phyloP scores from a whole-genome alignment of 2,329 filamentous ascomycete species.

The Alternaria sp. region DNA sequence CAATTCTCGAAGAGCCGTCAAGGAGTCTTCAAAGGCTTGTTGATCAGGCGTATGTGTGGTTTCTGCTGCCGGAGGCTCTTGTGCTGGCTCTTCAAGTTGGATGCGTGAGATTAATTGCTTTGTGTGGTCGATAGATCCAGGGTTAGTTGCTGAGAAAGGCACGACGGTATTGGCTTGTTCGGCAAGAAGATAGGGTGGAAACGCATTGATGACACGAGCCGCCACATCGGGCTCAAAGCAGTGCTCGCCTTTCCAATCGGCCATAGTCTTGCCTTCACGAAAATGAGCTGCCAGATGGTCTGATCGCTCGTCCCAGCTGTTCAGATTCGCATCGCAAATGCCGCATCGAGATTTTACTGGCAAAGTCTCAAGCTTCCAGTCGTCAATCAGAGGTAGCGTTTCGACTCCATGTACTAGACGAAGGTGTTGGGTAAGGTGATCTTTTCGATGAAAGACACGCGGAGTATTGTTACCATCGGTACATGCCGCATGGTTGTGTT shows the following conservation, averaged over 20 bases:
- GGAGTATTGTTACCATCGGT: constrained; percentile 69
- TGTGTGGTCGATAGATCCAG: constrained; percentile 29
- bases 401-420: constrained; percentile 66
- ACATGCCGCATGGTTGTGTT: constrained; percentile 68
- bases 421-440: constrained; percentile 68
- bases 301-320: constrained; percentile 57
- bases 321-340: constrained; percentile 56
- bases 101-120: constrained; percentile 30
- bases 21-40: not conserved
- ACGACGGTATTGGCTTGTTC: constrained; percentile 51
- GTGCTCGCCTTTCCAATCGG: constrained; percentile 61
- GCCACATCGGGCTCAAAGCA: constrained; percentile 56
- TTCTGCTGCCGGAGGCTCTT: not conserved
- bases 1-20: not conserved
- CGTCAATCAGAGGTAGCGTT: constrained; percentile 68
- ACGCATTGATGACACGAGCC: constrained; percentile 55
- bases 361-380: constrained; percentile 63
- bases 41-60: not conserved
- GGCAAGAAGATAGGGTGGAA: constrained; percentile 58
- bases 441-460: constrained; percentile 67
- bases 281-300: constrained; percentile 63
- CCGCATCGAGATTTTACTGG: constrained; percentile 62
- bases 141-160: constrained; percentile 54
- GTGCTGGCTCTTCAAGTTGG: constrained; percentile 7
- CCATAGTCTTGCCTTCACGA: constrained; percentile 60